Evolutionary conservation across 164 flowering plant genomes (phyloP).

Genomic region (Liquidambar formosana): DNA sequence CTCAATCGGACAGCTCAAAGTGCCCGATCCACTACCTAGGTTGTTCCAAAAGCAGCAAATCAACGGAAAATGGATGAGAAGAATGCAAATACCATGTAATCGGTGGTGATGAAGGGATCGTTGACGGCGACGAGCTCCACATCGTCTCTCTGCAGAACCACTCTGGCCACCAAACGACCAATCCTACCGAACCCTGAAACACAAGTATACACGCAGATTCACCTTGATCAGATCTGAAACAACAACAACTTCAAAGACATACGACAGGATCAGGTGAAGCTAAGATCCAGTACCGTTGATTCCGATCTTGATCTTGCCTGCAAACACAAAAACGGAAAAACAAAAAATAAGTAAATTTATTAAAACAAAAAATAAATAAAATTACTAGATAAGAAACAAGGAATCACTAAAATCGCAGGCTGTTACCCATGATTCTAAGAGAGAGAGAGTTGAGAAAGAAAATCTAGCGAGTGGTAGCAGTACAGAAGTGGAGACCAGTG

Average conservation of each 20-base stretch:
- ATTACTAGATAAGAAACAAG: neutral
- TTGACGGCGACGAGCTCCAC: slow-evolving; percentile 90
- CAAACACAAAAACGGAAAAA: neutral
- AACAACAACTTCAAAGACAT: neutral
- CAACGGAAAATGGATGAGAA: no score
- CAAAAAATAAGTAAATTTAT: neutral
- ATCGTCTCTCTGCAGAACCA: slow-evolving; percentile 76
- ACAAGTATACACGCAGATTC: neutral
- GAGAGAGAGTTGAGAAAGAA: neutral
- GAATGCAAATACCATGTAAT: slow-evolving; percentile 66
- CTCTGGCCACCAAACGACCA: slow-evolving; percentile 88
- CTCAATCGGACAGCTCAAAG: slow-evolving; percentile 1
- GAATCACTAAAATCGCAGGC: neutral
- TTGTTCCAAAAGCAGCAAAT: neutral
- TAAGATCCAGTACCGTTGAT: slow-evolving; percentile 60
- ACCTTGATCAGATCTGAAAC: neutral
- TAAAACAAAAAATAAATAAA: neutral
- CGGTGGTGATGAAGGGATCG: slow-evolving; percentile 81
- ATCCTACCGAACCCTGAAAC: slow-evolving; percentile 85
- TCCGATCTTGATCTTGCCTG: slow-evolving; percentile 75
- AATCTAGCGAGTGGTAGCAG: neutral
- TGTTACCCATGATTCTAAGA: slow-evolving; percentile 23
- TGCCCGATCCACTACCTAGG: neutral
- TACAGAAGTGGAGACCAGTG: neutral
- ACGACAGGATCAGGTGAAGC: neutral